Percentiles rank a stretch among this genome's conserved stretches.
Evolutionary conservation across 2,329 filamentous ascomycete species (phyloP).

Genomic region (Cladophialophora yegresii): DNA sequence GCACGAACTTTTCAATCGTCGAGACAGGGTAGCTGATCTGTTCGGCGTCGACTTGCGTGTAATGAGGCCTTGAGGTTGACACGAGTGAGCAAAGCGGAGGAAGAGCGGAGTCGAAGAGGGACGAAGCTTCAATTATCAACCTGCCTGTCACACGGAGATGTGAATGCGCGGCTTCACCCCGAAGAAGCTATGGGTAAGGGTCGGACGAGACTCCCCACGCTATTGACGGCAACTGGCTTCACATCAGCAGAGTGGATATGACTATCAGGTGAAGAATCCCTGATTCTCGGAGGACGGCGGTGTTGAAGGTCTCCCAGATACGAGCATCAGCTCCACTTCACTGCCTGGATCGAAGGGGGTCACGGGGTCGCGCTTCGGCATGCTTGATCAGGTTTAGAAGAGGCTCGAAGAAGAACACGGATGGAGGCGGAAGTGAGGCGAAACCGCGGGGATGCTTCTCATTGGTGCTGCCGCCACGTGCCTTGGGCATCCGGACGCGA

Average conservation of each 20-base stretch:
- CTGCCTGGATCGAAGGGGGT: neutral
- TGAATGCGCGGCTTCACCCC: constrained; percentile 13
- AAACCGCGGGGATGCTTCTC: constrained; percentile 2
- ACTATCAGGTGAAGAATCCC: constrained; percentile 2
- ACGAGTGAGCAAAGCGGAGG: constrained; percentile 5
- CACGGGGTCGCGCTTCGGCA: constrained; percentile 16
- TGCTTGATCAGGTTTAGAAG: constrained; percentile 22
- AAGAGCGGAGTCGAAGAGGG: constrained; percentile 8
- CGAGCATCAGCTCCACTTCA: constrained; percentile 17
- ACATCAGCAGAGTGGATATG: constrained; percentile 13
- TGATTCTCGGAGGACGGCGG: constrained; percentile 2
- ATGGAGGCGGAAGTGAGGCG: constrained; percentile 20
- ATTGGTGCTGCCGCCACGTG: neutral
- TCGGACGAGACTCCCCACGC: constrained; percentile 30
- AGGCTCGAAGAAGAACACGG: too few relatives aligned
- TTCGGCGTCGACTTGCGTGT: constrained; percentile 18
- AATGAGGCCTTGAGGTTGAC: constrained; percentile 12
- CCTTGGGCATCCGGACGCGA: neutral
- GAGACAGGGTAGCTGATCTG: constrained; percentile 13
- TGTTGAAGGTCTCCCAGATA: neutral
- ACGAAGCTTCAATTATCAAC: constrained; percentile 23
- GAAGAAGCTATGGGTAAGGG: constrained; percentile 15
- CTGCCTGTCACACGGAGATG: constrained; percentile 11
- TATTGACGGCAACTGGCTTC: constrained; percentile 19
- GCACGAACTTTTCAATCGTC: constrained; percentile 11